A percentile compares a stretch with the other conserved stretches of the same genome.
phyloP scores from a whole-genome alignment of 2,329 filamentous ascomycete species.

The Fusarium sp. region DNA sequence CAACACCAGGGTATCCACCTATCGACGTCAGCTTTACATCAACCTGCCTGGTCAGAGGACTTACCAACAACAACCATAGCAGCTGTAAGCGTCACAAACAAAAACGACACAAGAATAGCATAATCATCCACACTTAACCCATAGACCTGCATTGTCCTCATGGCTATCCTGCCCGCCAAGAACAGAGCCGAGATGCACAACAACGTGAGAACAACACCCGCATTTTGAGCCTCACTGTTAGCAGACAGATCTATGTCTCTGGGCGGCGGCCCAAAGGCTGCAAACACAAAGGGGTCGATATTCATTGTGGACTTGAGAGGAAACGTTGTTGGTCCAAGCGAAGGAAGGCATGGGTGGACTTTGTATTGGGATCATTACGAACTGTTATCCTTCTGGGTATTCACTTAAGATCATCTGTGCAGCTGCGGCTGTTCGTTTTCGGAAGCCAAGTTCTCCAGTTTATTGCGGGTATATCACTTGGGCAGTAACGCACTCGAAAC shows the following conservation, averaged over 20 bases:
- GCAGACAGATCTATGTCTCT: constrained; percentile 3
- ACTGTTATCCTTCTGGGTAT: background rate
- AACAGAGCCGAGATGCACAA: constrained; percentile 11
- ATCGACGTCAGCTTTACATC: background rate
- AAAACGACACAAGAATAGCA: constrained; percentile 13
- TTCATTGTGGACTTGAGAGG: background rate
- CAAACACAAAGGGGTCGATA: constrained; percentile 10
- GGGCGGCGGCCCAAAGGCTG: constrained; percentile 12
- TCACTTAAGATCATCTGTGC: background rate
- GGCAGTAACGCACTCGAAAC: constrained; percentile 16
- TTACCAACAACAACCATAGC: constrained; percentile 15
- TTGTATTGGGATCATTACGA: background rate
- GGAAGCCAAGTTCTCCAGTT: constrained; percentile 5
- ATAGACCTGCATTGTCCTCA: constrained; percentile 8
- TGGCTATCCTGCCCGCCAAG: background rate
- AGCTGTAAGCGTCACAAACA: constrained; percentile 8
- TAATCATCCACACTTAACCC: constrained; percentile 19
- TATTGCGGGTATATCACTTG: constrained; percentile 8
- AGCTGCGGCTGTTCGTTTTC: background rate
- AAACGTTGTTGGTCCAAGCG: background rate
- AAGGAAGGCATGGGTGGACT: background rate
- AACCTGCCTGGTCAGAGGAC: rapidly evolving
- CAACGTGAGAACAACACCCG: constrained; percentile 8
- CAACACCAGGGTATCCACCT: constrained; percentile 16
- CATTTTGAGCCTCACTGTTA: constrained; percentile 5